phyloP scores from a whole-genome alignment of 2,329 filamentous ascomycete species.

The Cyanodermella asteris region DNA sequence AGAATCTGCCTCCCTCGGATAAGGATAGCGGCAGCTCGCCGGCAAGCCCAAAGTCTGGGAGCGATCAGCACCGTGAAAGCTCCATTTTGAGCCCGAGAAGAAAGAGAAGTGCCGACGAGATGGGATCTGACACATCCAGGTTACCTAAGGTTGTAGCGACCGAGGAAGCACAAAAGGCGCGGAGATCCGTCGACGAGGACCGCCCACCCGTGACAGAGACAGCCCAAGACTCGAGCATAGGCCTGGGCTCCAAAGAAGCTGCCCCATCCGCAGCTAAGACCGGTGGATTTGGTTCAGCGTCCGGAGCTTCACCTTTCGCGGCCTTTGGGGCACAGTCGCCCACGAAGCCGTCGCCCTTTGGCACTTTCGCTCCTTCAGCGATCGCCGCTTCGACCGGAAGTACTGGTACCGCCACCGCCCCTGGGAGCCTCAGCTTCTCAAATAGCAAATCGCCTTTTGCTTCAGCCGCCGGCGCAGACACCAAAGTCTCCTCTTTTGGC shows the following conservation, averaged over 20 bases:
- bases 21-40: slow-evolving; percentile 1
- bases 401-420: too few relatives aligned
- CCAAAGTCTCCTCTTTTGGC: slow-evolving; percentile 12
- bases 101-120: slow-evolving; percentile 21
- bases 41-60: slow-evolving; percentile 1
- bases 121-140: slow-evolving; percentile 16
- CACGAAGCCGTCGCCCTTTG: too few relatives aligned
- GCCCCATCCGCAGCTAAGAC: slow-evolving; percentile 5
- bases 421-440: too few relatives aligned
- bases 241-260: neutral
- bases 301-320: slow-evolving; percentile 4
- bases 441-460: too few relatives aligned
- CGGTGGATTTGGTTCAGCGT: slow-evolving; percentile 13
- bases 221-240: too few relatives aligned
- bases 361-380: neutral
- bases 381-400: too few relatives aligned
- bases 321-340: slow-evolving; percentile 1
- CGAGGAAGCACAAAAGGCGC: slow-evolving; percentile 7
- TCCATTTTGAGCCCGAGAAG: slow-evolving; percentile 17
- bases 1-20: too few relatives aligned
- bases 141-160: slow-evolving; percentile 9
- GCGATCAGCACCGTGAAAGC: slow-evolving; percentile 8
- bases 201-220: too few relatives aligned
- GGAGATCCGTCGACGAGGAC: slow-evolving; percentile 6
- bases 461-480: slow-evolving; percentile 3